Base-by-base conservation (phyloP, 768 basidiomycete genomes). In the Galerina marginata region DNA sequence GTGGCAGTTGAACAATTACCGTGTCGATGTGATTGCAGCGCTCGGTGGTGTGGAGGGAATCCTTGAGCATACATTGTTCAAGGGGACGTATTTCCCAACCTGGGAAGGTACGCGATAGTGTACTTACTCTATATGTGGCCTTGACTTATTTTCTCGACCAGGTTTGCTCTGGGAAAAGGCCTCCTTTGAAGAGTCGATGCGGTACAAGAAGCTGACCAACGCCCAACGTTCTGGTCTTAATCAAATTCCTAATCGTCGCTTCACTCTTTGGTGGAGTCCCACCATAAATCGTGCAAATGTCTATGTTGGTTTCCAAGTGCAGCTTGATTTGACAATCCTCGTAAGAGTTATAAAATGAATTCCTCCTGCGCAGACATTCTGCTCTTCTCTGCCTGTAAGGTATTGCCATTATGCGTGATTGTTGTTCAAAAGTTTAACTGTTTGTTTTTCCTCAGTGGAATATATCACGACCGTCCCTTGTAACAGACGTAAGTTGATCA, bases 261-360 rank as follows among this genome's bases (percentile, higher is more conserved):
- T 98, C 81, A 99, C 96, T 3, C 83, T 99, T 9, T 99, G 97
- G 97, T 97, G 95, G 95, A 94, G 92, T 72, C 96, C 96, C 25
- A 99, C 96, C 0, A 98, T 98, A 81, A 99, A 99, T 77, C 93
- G 97, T 65, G 96, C 97, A 55, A 99, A 99, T 72, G 96, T 99
- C 72, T 97, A 97, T 70, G 96, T 99, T 73, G 97, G 97, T 86
- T 99, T 99, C 93, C 97, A 99, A 74, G 97, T 99, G 16, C 96
- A 99, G 70, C 86, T 99, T 47, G 97, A 99, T 83, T 76, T 99
- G 63, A 99, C 97, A 12, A 97, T 74, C 96, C 96, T 68, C 92
- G 96, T 78, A 98, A 98, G 83, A 97, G 95, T 82, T 99, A 99
- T 87, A 99, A 99, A 86, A 99, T 99, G 97, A 99, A 99, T 79